Evolutionary conservation across 768 basidiomycete species (phyloP).

Genomic region (Tephrocybe sp.): DNA sequence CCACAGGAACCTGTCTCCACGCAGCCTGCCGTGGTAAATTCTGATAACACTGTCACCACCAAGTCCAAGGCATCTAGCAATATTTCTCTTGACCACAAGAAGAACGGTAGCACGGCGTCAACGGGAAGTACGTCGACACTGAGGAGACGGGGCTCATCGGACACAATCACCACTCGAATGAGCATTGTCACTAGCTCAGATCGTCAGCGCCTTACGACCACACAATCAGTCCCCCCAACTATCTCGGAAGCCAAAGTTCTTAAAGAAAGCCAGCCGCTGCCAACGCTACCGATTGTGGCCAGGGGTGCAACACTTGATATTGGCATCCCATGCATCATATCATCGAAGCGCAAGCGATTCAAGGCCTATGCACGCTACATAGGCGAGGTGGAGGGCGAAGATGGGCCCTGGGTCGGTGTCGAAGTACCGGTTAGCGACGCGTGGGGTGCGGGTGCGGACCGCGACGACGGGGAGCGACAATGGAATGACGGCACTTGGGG

Average conservation of each 20-base stretch:
- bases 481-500: conserved; percentile 88
- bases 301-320: conserved; percentile 76
- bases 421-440: conserved; percentile 67
- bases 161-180: conserved; percentile 39
- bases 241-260: conserved; percentile 16
- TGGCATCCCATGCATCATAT: conserved; percentile 89
- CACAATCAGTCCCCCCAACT: neutral
- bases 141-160: conserved; percentile 39
- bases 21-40: conserved; percentile 15
- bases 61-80: conserved; percentile 20
- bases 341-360: conserved; percentile 79
- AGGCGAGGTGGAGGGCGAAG: conserved; percentile 79
- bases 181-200: conserved; percentile 9
- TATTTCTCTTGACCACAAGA: conserved; percentile 37
- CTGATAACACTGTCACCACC: conserved; percentile 21
- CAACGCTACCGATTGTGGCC: conserved; percentile 22
- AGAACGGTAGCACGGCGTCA: conserved; percentile 42
- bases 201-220: neutral
- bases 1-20: conserved; percentile 10
- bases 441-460: conserved; percentile 20
- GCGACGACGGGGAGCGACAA: conserved; percentile 51
- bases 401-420: conserved; percentile 87
- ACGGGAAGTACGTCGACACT: conserved; percentile 39
- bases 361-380: conserved; percentile 87
- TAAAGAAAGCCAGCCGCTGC: conserved; percentile 18